A percentile compares a stretch with the other conserved stretches of the same genome.
phyloP scores from a whole-genome alignment of 352 stramenopile species.

The Phytophthora tubulina region DNA sequence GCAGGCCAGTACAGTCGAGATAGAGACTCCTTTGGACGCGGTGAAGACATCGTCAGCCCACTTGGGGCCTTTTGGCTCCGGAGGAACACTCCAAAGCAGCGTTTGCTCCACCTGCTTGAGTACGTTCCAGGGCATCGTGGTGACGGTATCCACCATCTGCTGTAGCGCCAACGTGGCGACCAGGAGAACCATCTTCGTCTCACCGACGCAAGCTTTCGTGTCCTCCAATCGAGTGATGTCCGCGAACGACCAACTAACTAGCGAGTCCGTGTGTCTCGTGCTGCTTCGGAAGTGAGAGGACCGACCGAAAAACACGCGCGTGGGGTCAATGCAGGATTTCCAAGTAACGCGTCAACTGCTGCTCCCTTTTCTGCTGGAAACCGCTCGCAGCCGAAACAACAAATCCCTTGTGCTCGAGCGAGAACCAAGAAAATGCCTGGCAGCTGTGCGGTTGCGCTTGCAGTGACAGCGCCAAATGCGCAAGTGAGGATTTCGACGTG shows the following conservation, averaged over 20 bases:
- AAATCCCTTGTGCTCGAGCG: conserved; percentile 30
- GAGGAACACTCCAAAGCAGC: conserved; percentile 37
- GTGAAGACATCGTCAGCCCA: conserved; percentile 47
- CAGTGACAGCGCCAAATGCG: not conserved
- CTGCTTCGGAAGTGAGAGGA: conserved; percentile 19
- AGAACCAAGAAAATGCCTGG: conserved; percentile 34
- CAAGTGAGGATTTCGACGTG: conserved; percentile 14
- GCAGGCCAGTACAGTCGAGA: conserved; percentile 3
- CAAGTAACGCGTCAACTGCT: not conserved
- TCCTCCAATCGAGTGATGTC: not conserved
- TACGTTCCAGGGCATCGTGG: conserved; percentile 31
- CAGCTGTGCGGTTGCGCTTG: conserved; percentile 20
- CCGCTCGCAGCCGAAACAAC: not conserved
- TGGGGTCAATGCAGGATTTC: conserved; percentile 1
- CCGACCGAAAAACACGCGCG: not conserved
- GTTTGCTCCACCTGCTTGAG: conserved; percentile 41
- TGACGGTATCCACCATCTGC: conserved; percentile 26
- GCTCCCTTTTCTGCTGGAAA: conserved; percentile 17
- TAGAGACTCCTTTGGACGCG: conserved; percentile 19
- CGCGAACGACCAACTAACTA: conserved; percentile 1
- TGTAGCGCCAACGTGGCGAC: conserved; percentile 23
- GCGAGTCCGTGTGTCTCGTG: not conserved
- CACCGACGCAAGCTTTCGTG: not conserved
- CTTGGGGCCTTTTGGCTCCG: conserved; percentile 36
- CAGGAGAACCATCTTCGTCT: conserved; percentile 29